A percentile compares a stretch with the other conserved stretches of the same genome.
Evolutionary conservation across 23 red algal species (phyloP).

Genomic region (Gracilaria gracilis): DNA sequence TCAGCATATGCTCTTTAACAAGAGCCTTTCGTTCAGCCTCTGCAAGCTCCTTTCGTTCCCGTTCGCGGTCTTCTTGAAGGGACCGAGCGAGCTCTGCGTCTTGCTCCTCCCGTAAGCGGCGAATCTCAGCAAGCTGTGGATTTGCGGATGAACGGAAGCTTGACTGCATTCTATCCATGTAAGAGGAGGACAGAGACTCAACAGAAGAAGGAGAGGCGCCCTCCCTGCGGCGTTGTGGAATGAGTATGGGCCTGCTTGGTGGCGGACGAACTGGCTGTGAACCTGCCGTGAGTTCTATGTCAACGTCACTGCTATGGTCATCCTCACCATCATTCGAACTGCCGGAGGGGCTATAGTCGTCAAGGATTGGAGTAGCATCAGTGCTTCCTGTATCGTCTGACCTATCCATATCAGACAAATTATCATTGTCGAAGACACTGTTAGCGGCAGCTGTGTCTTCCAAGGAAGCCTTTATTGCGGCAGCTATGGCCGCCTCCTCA

Average conservation of each 20-base stretch:
- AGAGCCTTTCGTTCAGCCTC: constrained; percentile 8
- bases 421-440: not conserved
- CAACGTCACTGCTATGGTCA: constrained; percentile 26
- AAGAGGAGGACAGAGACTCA: constrained; percentile 54
- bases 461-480: constrained; percentile 58
- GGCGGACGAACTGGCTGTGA: not conserved
- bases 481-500: constrained; percentile 62
- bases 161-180: constrained; percentile 63
- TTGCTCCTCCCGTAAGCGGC: constrained; percentile 45
- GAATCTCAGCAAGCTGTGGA: constrained; percentile 41
- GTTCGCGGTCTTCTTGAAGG: constrained; percentile 44
- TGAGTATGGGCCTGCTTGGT: not conserved
- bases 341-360: not conserved
- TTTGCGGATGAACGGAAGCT: constrained; percentile 48
- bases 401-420: not conserved
- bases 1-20: constrained; percentile 24
- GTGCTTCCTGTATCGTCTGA: constrained; percentile 13
- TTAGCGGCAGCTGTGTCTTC: not conserved
- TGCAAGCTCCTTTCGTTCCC: constrained; percentile 28
- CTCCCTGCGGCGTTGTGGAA: not conserved
- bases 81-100: constrained; percentile 49
- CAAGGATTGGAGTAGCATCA: constrained; percentile 3
- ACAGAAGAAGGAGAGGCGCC: constrained; percentile 28
- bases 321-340: constrained; percentile 14
- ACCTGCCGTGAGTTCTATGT: constrained; percentile 11